These are phyloP conservation scores for Cyclanthera cordifolia DNA, from an alignment of 306 rosid species.

Conservation along the genomic window DNA sequence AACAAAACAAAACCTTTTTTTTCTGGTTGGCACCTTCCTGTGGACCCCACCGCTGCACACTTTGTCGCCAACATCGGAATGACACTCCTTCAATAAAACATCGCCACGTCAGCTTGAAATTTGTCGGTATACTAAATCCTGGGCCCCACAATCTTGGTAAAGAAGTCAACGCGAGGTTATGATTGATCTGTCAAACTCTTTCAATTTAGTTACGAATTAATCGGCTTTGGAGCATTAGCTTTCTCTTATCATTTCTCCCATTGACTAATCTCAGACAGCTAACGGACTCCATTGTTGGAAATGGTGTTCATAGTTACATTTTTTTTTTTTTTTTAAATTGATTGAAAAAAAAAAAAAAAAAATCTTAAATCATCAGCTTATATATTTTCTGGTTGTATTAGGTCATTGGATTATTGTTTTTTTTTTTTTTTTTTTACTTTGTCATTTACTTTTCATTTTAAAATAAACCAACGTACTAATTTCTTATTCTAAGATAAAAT, in stretches of 20 bases:
- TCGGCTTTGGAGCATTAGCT: slow-evolving; percentile 14
- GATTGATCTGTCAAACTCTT: slow-evolving; percentile 24
- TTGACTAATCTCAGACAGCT: slow-evolving; percentile 3
- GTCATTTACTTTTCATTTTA: too few species aligned
- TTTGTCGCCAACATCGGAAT: slow-evolving; percentile 6
- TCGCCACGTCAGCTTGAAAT: not conserved
- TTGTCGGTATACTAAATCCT: slow-evolving; percentile 6
- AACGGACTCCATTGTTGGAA: not conserved
- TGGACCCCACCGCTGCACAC: slow-evolving; percentile 11
- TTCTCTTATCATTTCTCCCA: slow-evolving; percentile 6
- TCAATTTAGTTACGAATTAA: slow-evolving; percentile 16
- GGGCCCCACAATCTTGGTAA: not conserved
- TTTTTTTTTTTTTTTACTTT: too few species aligned
- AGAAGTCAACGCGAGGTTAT: slow-evolving; percentile 27
- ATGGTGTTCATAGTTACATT: too few species aligned
- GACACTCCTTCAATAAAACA: not conserved
- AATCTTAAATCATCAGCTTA: too few species aligned
- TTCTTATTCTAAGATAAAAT: too few species aligned
- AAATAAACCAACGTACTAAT: too few species aligned
- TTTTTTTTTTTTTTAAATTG: too few species aligned
- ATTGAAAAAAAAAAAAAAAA: too few species aligned
- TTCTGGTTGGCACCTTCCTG: slow-evolving; percentile 9
- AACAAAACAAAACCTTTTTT: not conserved
- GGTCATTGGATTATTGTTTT: too few species aligned
- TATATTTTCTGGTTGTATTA: too few species aligned